Evolutionary conservation across 352 stramenopile genomes (phyloP), one percentile per base, ranked within the genome.

Genomic region (Globisporangium middletonii): DNA sequence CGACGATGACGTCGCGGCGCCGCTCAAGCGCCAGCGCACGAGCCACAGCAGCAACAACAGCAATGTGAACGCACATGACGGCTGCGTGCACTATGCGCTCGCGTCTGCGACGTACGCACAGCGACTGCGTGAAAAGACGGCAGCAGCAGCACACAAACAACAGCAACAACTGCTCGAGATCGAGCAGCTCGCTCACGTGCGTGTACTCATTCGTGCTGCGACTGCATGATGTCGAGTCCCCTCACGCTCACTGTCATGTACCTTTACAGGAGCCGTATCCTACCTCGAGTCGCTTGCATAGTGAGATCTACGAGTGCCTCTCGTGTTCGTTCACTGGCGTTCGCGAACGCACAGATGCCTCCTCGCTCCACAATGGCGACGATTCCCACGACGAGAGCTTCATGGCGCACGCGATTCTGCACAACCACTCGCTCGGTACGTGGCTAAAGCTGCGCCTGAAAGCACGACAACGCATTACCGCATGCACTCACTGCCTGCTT

Each of bases 361-460:
- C 47, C 41, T 68, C 28, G 51, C 13, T 11, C 43, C 0, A 28
- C 43, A 47, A n/a, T n/a, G n/a, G 18, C 43, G n/a, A 50, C 26
- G 50, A 48, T 35, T 8, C 30, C 19, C 18, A 50, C 19, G 61
- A 66, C 28, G 55, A 62, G 26, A 80, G 72, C 67, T 89, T 89
- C 60, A 83, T 88, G 76, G 73, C 64, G 11, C 81, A 91, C 37
- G 60, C 78, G 43, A 83, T 91, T 28, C 55, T 83, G 5, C 50
- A 72, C n/a, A 76, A 82, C 50, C 81, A 91, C 50, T 59, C 57
- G 26, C 71, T 86, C n/a, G 78, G 78, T 88, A 59, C 7, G 57
- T 65, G 2, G 26, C 8, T 49, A 43, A 35, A 35, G 33, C 11
- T 47, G 43, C 3, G n/a, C 8, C 4, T 47, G 16, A 11, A 4